Base-by-base conservation (phyloP, 2,329 filamentous ascomycete genomes). In the Madurella mycetomatis region DNA sequence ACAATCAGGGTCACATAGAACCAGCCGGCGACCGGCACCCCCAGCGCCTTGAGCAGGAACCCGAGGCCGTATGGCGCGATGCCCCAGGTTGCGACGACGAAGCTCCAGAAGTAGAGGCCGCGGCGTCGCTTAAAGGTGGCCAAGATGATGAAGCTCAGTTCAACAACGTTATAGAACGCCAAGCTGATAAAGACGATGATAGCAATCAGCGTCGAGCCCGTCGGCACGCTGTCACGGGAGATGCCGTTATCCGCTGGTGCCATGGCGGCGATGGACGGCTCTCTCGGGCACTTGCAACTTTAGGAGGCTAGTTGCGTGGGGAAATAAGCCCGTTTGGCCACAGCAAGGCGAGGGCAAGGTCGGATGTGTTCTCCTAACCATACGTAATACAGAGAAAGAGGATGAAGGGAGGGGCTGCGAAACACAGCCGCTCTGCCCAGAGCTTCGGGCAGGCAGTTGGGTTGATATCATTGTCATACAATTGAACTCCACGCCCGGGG, bases 21-120 rank as follows among this genome's bases (percentile, higher is more conserved):
- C 45, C 41, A 40, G 15, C 12, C 8, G 12, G 37, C 41, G 39
- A 11, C 5, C 2, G 17, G 12, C 17, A 16, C 18, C 25, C 39
- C 15, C 16, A 59, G 57, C 47, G 70, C 67, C 58, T 77, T 78
- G 51, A 77, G 64, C 39, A 77, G 55, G 59, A 79, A 79, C 1
- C 76, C 78, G 1, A 74, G 59, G 11, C 70, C 65, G 56, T 80
- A 68, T 0, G 68, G n/a, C 0, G 64, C 59, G 12, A 73, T 68
- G 0, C 71, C 71, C 57, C 62, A 65, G 1, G 70, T 68, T 1
- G 70, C 64, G 5, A 65, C 56, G 8, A 72, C 48, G 41, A 73
- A 68, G 41, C 70, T 71, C 70, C 70, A 73, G 32, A 73, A 73
- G 57, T 73, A 73, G 1, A 72, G 61, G 1, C 71, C 69, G 1